These are phyloP conservation scores for Harringtonia lauricola DNA, from an alignment of 2,329 filamentous ascomycete species.

Conservation along the genomic window DNA sequence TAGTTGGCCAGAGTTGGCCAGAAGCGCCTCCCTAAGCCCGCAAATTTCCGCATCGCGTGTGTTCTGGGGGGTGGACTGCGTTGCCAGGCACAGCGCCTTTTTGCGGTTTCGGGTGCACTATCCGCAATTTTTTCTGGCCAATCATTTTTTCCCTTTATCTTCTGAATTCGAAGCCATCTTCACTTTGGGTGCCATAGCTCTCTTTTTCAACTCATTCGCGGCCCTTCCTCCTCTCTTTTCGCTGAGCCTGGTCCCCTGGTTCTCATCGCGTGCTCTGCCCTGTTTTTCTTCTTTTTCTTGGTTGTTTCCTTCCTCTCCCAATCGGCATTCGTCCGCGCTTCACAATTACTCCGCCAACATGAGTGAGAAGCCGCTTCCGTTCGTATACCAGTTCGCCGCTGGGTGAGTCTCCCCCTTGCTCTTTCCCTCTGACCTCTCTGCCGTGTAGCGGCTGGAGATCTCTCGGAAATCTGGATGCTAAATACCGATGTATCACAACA, in stretches of 20 bases:
- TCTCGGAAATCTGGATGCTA: neutral
- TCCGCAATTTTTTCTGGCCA: no score
- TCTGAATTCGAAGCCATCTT: neutral
- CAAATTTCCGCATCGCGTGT: no score
- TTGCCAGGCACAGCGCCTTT: no score
- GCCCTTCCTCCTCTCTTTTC: neutral
- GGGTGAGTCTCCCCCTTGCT: slow-evolving; percentile 34
- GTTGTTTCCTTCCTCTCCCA: neutral
- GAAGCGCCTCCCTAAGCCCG: no score
- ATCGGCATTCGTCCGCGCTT: neutral
- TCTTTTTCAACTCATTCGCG: neutral
- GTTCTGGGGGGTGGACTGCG: no score
- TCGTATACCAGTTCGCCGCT: slow-evolving; percentile 90
- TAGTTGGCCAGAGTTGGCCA: no score
- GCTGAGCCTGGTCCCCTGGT: neutral
- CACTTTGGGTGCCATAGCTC: no score
- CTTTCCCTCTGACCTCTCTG: neutral
- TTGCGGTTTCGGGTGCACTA: no score
- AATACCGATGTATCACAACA: slow-evolving; percentile 21
- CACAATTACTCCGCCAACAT: slow-evolving; percentile 33
- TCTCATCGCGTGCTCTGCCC: neutral
- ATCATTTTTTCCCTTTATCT: neutral
- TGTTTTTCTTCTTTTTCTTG: neutral
- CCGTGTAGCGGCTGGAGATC: no score
- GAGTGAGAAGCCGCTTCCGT: slow-evolving; percentile 71